These are phyloP conservation scores for Coniochaeta sp. DNA, from an alignment of 2,329 filamentous ascomycete genomes.

Conservation along the genomic window DNA sequence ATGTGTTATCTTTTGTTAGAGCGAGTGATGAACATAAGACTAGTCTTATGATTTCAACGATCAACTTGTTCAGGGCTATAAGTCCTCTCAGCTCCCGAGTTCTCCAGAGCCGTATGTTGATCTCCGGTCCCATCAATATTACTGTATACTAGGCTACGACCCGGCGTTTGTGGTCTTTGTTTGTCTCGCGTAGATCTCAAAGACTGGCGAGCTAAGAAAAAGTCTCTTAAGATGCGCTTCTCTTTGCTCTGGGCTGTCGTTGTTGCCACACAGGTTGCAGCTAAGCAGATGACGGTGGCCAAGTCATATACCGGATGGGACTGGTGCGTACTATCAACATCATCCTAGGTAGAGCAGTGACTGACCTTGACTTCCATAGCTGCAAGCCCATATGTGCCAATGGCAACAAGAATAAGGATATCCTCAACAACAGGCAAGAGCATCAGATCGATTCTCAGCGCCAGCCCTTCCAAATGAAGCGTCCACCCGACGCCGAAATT, in stretches of 20 bases:
- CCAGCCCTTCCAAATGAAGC: not conserved
- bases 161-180: not conserved
- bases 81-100: not conserved
- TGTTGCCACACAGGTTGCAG: not conserved
- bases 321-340: not conserved
- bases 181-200: not conserved
- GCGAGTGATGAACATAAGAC: not conserved
- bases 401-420: constrained; percentile 3
- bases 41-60: not conserved
- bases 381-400: constrained; percentile 14
- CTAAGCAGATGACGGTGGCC: not conserved
- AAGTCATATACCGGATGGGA: constrained; percentile 1
- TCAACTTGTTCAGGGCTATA: not conserved
- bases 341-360: not conserved
- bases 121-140: not conserved
- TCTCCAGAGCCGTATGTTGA: not conserved
- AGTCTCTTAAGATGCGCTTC: not conserved
- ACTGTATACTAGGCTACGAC: not conserved
- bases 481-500: not conserved
- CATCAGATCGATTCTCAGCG: not conserved
- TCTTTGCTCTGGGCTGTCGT: not conserved
- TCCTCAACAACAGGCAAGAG: constrained; percentile 5
- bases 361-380: not conserved
- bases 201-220: not conserved
- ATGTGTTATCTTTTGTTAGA: not conserved